phyloP scores from a whole-genome alignment of 805 yeast species.

The Starmerella ratchasimensis region DNA sequence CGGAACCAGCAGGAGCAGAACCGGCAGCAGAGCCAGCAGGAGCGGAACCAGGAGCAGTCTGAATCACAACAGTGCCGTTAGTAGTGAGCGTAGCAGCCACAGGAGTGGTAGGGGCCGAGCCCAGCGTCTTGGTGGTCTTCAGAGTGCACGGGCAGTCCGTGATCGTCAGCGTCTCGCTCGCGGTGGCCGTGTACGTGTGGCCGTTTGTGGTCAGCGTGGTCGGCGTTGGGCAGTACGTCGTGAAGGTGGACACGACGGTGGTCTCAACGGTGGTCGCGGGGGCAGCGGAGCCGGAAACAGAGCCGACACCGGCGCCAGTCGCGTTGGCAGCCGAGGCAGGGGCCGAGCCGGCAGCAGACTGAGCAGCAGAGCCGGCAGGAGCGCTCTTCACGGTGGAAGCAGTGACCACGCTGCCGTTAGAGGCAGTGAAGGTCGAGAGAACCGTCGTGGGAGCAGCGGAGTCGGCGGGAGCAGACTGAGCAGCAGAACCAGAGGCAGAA shows the following conservation, averaged over 20 bases:
- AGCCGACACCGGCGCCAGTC: conserved; percentile 2
- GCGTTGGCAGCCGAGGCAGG: conserved; percentile 1
- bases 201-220: conserved; percentile 47
- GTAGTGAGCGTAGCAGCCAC: no score
- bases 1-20: no score
- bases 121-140: conserved; percentile 31
- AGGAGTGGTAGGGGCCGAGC: no score
- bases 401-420: conserved; percentile 58
- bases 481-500: neutral
- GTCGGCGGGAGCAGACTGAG: conserved; percentile 19
- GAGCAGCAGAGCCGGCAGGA: conserved; percentile 1
- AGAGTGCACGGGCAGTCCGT: conserved; percentile 28
- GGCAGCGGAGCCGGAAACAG: no score
- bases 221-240: conserved; percentile 39
- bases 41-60: no score
- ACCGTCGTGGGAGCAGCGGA: conserved; percentile 1
- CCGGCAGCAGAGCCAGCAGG: no score
- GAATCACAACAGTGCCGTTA: no score
- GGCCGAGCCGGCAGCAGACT: conserved; percentile 1
- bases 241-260: conserved; percentile 9
- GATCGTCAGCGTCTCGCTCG: conserved; percentile 60
- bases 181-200: conserved; percentile 54
- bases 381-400: conserved; percentile 18
- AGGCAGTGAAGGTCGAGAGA: conserved; percentile 67
- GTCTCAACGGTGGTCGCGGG: no score